Percentiles rank a stretch among this genome's conserved stretches.
phyloP scores from a whole-genome alignment of 2,329 filamentous ascomycete species.

The Clarireedia homoeocarpa region DNA sequence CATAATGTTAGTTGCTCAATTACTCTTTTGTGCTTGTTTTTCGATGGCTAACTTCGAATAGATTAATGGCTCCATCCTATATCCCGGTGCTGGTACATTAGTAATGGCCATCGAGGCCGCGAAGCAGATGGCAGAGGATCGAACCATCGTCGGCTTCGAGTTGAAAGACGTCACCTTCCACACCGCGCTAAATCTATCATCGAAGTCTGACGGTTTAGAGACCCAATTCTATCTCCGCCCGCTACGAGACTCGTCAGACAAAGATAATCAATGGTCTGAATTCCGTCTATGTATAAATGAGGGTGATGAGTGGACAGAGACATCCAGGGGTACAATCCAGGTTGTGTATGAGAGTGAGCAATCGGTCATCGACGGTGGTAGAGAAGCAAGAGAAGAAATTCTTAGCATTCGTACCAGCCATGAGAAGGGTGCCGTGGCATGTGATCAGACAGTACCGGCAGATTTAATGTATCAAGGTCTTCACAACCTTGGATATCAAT shows the following conservation, averaged over 20 bases:
- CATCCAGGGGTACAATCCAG: conserved; percentile 1
- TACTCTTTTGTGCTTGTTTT: no score
- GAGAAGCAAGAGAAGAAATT: neutral
- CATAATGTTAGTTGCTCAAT: conserved; percentile 16
- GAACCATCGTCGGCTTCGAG: neutral
- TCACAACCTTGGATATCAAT: conserved; percentile 5
- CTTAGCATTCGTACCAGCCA: neutral
- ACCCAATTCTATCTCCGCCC: conserved; percentile 1
- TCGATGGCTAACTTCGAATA: neutral
- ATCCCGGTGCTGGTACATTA: conserved; percentile 27
- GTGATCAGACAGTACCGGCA: neutral
- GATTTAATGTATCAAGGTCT: neutral
- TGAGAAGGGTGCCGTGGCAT: neutral
- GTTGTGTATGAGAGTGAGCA: neutral
- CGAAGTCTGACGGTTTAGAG: conserved; percentile 22
- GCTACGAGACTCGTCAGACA: neutral
- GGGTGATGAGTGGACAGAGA: neutral
- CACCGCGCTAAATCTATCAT: conserved; percentile 37
- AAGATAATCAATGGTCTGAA: neutral
- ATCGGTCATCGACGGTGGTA: neutral
- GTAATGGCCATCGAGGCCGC: conserved; percentile 27
- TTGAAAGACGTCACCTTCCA: conserved; percentile 36
- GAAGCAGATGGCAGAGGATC: conserved; percentile 13
- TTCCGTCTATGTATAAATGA: neutral
- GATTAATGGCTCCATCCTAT: conserved; percentile 16